Base-by-base conservation (phyloP, 2,329 filamentous ascomycete genomes). In the Aureobasidium mangrovei region DNA sequence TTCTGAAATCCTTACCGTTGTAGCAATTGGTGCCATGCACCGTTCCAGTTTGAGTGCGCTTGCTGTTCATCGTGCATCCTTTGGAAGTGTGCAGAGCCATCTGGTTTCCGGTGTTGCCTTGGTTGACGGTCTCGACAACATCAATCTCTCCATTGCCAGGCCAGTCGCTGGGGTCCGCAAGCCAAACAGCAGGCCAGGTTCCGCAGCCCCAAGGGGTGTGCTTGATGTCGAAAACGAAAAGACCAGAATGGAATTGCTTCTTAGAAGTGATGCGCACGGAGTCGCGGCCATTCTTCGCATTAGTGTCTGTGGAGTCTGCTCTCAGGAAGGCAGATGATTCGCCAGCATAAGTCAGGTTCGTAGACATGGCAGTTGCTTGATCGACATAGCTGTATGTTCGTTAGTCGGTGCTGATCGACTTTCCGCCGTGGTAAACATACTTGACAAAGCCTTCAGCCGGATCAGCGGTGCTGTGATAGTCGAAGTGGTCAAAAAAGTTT, bases 31-130 rank as follows among this genome's bases (percentile, higher is more conserved):
- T 58, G 5, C 61, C 63, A 4, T 56, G 57, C 60, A 84, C 75
- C 6, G 73, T 88, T 84, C 12, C 93, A 76, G 33, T 85, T 83
- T 70, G 89, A 74, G 90, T 87, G 41, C 86, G 86, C 45, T 65
- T 62, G 38, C 56, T 57, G 31, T 59, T 61, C 45, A 68, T 63
- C 2, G 60, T 58, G 62, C 68, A 70, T 43, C 62, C 62, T 12
- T 64, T 56, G 5, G 57, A 57, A 7, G 68, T 69, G 58, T 71
- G 69, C 4, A 70, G 60, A 7, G 68, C 66, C 57, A 68, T 64
- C 35, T 61, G 58, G 55, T 70, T 68, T 10, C 59, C 52, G 4
- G 60, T 59, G 36, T 44, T 31, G 58, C 51, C n/a, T 40, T 67
- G 61, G 12, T 62, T 60, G 8, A 70, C 66, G n/a, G 68, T 68